Base-by-base conservation (phyloP, 768 basidiomycete species). In the Termitomyces sp. region DNA sequence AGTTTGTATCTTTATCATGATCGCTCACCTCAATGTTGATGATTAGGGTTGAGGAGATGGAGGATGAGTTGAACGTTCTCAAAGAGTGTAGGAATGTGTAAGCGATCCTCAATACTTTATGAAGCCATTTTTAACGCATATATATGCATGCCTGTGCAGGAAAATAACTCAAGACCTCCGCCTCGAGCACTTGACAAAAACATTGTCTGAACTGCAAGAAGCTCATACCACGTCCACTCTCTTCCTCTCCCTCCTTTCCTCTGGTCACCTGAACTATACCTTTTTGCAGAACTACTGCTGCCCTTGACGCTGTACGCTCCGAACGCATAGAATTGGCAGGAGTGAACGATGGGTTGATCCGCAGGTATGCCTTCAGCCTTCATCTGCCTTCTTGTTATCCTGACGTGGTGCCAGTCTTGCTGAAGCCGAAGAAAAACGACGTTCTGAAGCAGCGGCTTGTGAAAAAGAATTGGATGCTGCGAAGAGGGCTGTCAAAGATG, bases 11-110 rank as follows among this genome's bases (percentile, higher is more conserved):
- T 41, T 20, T 34, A 56, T 44, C 7, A 27, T n/a, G 4, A 31
- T 36, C 4, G 11, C 33, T 30, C 16, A 50, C 8, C n/a, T 8
- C 41, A 16, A 44, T 69, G 37, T 53, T 70, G 33, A 4, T 24
- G 13, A 22, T 15, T 16, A 44, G 54, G 31, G 47, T 56, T 15
- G 37, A 56, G 46, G 45, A 47, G 34, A 36, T 48, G 45, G 46
- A 37, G 55, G 22, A 27, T 4, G 48, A 51, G 15, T 16, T 58
- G 20, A 52, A 34, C 6, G 33, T 20, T 15, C 30, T 50, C 0
- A 51, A 30, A 33, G 57, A 44, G 33, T 33, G 41, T 39, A 30
- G 57, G 3, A 33, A 51, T 34, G 16, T 8, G 57, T 44, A 24
- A 33, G 42, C 33, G 39, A 27, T 27, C 27, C 4, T 27, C 27